Base-by-base conservation (phyloP, 495 filamentous ascomycete genomes). In the Cercophora samala region DNA sequence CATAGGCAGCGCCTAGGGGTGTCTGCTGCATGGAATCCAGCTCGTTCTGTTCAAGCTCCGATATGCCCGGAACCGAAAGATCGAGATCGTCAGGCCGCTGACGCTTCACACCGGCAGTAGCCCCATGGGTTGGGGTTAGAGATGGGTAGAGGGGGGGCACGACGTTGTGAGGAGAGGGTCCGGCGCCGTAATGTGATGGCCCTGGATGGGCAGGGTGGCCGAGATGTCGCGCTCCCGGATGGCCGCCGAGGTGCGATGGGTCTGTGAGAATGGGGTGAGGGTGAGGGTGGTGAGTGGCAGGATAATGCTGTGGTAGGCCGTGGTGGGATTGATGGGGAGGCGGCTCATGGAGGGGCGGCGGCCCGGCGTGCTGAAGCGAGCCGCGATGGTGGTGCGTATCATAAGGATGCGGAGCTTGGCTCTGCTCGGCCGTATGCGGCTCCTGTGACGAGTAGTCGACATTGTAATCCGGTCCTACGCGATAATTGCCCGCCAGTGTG, bases 401-500 rank as follows among this genome's bases (percentile, higher is more conserved):
- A 79, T 84, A 85, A 72, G 78, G 75, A 75, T 84, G 81, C 72
- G 75, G 73, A 73, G 75, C 74, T 70, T 82, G 82, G 77, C 70
- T 75, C 78, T 84, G 82, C 76, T 84, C 82, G 76, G 77, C 80
- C 76, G 84, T 73, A 80, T 87, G 83, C 76, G 79, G 79, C 69
- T 84, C 85, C 80, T 84, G 86, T 71, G 83, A 77, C 77, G 80
- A 82, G 80, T 88, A 89, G 72, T 87, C 82, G 84, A 89, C 84
- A 85, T 84, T 78, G 78, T 85, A 87, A 74, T 84, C 84, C 73
- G 81, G 77, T 75, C 76, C 79, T 76, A 83, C 79, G 81, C 83
- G 85, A 79, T 86, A 86, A 72, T 86, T 84, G 79, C 82, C 80
- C 83, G 86, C 86, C 86, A 88, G 85, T 75, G 82, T 87, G 85